Evolutionary conservation across 2,329 filamentous ascomycete species (phyloP), one percentile per base, ranked within the genome.

Genomic region (Alternaria brassicae): DNA sequence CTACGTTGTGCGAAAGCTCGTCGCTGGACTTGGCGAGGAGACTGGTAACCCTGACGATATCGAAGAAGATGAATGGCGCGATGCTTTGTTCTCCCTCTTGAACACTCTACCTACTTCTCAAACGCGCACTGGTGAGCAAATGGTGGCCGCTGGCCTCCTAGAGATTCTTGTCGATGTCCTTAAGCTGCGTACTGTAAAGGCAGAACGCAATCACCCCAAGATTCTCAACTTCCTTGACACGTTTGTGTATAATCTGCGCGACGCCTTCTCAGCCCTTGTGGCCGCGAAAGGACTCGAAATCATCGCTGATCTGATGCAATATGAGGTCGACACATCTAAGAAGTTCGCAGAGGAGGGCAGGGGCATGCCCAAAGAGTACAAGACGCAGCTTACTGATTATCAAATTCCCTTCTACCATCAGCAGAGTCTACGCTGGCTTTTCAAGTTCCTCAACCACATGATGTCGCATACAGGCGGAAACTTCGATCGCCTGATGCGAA

Each of bases 371-470:
- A 78, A 83, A 10, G 82, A 89, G 50, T 92, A 91, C 77, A 89
- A 88, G 69, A 96, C 93, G 9, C 89, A 90, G 56, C 86, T 91
- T 25, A 92, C 96, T 42, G 96, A 99, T 79, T 99, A 97, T 75
- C 86, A 92, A 70, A 93, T 98, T 53, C 92, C 93, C 0, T 97
- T 92, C 76, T 92, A 93, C 75, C 91, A 96, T 68, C 95, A 98
- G 75, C 92, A 97, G 76, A 94, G 92, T 17, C 83, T 99, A 28
- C 93, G 96, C 72, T 96, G 92, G 88, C 83, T 97, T 42, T 90
- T 99, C 77, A 97, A 97, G 77, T 97, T 98, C 73, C 90, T 97
- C 63, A 93, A 97, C 69, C 93, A 98, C 75, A 90, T 98, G 81
- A 96, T 98, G 89, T 82, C 90, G 80, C 78, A 96, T 84, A 84